Evolutionary conservation across 1,139 yeast genomes (phyloP).

Genomic region (Yamadazyma taylorii): DNA sequence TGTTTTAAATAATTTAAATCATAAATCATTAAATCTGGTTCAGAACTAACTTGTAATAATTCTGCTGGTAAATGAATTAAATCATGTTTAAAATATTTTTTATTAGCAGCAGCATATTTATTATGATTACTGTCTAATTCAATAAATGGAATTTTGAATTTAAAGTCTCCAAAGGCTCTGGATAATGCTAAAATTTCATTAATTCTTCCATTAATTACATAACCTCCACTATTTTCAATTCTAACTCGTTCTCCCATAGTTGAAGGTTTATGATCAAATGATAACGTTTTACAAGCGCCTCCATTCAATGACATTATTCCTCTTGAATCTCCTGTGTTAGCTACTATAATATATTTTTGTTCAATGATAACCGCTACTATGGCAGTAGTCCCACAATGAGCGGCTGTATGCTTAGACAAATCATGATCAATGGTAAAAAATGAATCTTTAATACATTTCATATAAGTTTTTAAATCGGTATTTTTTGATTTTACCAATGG

Average conservation of each 20-base stretch:
- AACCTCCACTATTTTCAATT: constrained; percentile 73
- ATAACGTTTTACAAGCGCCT: constrained; percentile 58
- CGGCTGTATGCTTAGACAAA: constrained; percentile 42
- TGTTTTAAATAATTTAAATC: constrained; percentile 31
- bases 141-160: constrained; percentile 53
- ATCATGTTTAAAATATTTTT: constrained; percentile 20
- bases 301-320: constrained; percentile 54
- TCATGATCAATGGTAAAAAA: constrained; percentile 60
- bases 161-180: constrained; percentile 77
- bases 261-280: constrained; percentile 77
- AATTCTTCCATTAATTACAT: constrained; percentile 65
- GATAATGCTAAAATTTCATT: constrained; percentile 73
- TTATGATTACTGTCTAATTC: constrained; percentile 32
- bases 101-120: constrained; percentile 25
- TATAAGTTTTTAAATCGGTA: constrained; percentile 16
- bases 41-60: constrained; percentile 59
- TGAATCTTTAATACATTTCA: constrained; percentile 46
- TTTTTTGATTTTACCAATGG: constrained; percentile 7
- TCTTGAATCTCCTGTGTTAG: constrained; percentile 77
- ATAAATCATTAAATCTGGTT: constrained; percentile 66
- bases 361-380: constrained; percentile 55
- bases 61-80: constrained; percentile 40
- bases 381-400: constrained; percentile 70
- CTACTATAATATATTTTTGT: constrained; percentile 50
- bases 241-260: constrained; percentile 74